phyloP scores from a whole-genome alignment of 192 early-diverging fungal species.

The Backusella westeae region DNA sequence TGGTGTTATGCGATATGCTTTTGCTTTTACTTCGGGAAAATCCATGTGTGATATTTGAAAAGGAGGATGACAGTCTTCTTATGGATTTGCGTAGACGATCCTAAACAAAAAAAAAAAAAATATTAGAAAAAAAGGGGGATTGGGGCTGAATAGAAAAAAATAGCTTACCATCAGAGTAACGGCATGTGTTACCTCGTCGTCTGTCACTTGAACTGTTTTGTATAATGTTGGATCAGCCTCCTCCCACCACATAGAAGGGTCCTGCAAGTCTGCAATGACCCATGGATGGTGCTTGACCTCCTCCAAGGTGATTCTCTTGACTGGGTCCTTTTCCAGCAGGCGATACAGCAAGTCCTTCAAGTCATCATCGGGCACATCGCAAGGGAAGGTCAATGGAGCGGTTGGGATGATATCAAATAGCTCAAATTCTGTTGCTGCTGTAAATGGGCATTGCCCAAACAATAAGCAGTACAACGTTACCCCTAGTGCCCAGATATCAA shows the following conservation, averaged over 20 bases:
- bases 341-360: constrained; percentile 65
- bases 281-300: constrained; percentile 93
- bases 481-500: constrained; percentile 98
- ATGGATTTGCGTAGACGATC: background rate
- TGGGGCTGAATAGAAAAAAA: background rate
- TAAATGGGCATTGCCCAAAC: constrained; percentile 91
- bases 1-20: background rate
- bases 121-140: background rate
- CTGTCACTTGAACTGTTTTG: constrained; percentile 73
- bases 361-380: constrained; percentile 34
- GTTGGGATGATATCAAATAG: constrained; percentile 89
- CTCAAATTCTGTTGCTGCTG: constrained; percentile 94
- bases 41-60: background rate
- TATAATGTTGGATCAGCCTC: constrained; percentile 73
- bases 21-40: background rate
- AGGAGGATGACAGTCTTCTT: background rate
- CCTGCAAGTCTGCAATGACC: constrained; percentile 70
- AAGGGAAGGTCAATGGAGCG: constrained; percentile 57
- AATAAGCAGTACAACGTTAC: constrained; percentile 95
- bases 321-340: constrained; percentile 87
- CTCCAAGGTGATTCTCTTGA: constrained; percentile 77
- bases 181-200: constrained; percentile 81
- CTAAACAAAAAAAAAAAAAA: background rate
- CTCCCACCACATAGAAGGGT: constrained; percentile 70
- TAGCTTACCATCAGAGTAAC: constrained; percentile 59